phyloP scores from a whole-genome alignment of 129 eudicot genomes.

The Dittrichia graveolens region DNA sequence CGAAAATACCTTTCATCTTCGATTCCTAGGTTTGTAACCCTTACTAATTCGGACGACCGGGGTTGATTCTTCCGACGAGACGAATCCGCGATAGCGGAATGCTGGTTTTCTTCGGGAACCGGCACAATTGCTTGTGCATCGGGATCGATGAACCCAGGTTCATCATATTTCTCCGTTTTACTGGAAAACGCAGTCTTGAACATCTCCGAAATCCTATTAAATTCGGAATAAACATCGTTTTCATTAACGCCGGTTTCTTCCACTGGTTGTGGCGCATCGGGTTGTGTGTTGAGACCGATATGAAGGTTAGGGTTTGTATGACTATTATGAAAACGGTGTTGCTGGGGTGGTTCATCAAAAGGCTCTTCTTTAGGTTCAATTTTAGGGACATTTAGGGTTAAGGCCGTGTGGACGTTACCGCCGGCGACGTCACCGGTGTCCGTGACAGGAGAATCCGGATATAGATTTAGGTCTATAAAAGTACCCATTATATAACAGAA shows the following conservation, averaged over 20 bases:
- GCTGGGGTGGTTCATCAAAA: slow-evolving; percentile 36
- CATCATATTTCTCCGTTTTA: slow-evolving; percentile 10
- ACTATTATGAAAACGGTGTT: neutral
- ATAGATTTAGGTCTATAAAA: slow-evolving; percentile 46
- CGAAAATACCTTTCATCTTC: slow-evolving; percentile 59
- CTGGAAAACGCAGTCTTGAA: slow-evolving; percentile 49
- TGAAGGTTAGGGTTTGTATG: slow-evolving; percentile 30
- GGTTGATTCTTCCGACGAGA: slow-evolving; percentile 34
- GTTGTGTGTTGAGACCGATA: slow-evolving; percentile 24
- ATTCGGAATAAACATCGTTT: slow-evolving; percentile 41
- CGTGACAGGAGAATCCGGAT: slow-evolving; percentile 35
- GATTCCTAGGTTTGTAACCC: slow-evolving; percentile 53
- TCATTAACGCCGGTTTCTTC: neutral
- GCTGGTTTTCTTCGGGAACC: slow-evolving; percentile 21
- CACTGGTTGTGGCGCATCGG: slow-evolving; percentile 3
- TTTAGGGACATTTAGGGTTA: slow-evolving; percentile 42
- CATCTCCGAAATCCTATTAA: slow-evolving; percentile 47
- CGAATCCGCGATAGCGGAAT: slow-evolving; percentile 26
- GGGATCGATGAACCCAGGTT: slow-evolving; percentile 16
- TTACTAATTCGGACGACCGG: slow-evolving; percentile 66
- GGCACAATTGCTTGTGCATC: slow-evolving; percentile 50
- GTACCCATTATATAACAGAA: slow-evolving; percentile 44
- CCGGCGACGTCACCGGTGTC: slow-evolving; percentile 18
- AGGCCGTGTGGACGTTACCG: slow-evolving; percentile 14
- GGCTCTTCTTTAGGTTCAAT: slow-evolving; percentile 71